phyloP scores from a whole-genome alignment of 441 rosid species.

The Erodium texanum region DNA sequence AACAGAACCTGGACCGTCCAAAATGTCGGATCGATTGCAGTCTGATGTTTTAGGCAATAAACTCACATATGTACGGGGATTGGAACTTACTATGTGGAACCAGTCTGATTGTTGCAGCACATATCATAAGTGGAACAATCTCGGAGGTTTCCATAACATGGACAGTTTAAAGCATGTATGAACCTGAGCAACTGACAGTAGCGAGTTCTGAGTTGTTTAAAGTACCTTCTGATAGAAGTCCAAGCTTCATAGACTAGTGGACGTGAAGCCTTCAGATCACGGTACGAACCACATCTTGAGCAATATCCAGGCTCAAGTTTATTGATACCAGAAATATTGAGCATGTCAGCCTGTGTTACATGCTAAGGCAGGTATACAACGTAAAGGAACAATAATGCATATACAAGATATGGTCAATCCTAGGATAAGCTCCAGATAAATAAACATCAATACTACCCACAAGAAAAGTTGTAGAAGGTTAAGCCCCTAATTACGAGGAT shows the following conservation, averaged over 20 bases:
- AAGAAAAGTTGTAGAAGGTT: neutral
- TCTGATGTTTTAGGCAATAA: no score
- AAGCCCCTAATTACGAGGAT: neutral
- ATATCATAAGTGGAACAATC: neutral
- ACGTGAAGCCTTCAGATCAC: slow-evolving; percentile 36
- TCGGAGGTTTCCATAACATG: neutral
- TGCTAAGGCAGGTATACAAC: neutral
- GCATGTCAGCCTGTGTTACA: slow-evolving; percentile 28
- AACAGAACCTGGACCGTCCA: neutral
- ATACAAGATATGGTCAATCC: neutral
- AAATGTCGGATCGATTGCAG: neutral
- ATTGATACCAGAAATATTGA: slow-evolving; percentile 20
- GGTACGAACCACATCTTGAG: slow-evolving; percentile 47
- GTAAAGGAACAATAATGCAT: neutral
- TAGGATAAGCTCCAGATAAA: neutral
- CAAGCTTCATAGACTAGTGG: slow-evolving; percentile 42
- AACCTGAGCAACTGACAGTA: neutral
- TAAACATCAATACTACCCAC: neutral
- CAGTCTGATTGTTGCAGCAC: neutral
- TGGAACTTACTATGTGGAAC: no score
- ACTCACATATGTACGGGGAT: no score
- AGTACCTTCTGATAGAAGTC: slow-evolving; percentile 48
- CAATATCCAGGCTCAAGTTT: slow-evolving; percentile 44
- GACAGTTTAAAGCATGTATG: neutral
- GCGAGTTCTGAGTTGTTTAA: neutral